Evolutionary conservation across 73 alveolate species (phyloP).

Genomic region (Paramecium biaurelia): DNA sequence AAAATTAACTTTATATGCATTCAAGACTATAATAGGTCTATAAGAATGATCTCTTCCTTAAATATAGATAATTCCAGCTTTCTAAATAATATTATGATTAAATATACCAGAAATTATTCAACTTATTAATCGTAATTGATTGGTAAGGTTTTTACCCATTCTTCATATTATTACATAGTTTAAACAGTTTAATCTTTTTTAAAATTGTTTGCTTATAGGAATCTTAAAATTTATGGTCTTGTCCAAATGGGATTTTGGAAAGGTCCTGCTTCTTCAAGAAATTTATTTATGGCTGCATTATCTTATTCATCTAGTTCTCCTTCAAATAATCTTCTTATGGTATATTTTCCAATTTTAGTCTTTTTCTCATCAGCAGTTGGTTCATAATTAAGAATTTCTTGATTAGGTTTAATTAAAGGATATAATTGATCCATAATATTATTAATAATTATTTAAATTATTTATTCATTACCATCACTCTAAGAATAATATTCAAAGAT

Average conservation of each 20-base stretch:
- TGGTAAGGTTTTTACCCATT: slow-evolving; percentile 40
- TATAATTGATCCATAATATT: slow-evolving; percentile 25
- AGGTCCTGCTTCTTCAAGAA: neutral
- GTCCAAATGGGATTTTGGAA: slow-evolving; percentile 19
- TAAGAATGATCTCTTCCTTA: slow-evolving; percentile 60
- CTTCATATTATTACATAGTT: slow-evolving; percentile 48
- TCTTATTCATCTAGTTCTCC: slow-evolving; percentile 19
- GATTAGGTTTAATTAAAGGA: neutral
- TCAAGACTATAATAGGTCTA: slow-evolving; percentile 53
- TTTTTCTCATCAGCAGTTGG: slow-evolving; percentile 38
- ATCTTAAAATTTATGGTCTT: slow-evolving; percentile 14
- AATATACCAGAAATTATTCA: slow-evolving; percentile 40
- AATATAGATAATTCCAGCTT: slow-evolving; percentile 56
- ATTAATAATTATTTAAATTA: neutral
- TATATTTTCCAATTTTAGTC: slow-evolving; percentile 14
- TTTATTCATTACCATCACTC: neutral
- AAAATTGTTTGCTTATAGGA: slow-evolving; percentile 25
- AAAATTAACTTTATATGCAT: slow-evolving; percentile 55
- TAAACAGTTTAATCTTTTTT: neutral
- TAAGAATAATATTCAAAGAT: neutral
- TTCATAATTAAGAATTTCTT: neutral
- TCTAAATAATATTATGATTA: neutral
- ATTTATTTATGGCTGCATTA: neutral
- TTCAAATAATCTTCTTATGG: slow-evolving; percentile 5
- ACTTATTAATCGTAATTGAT: slow-evolving; percentile 36